These are phyloP conservation scores for Osmanthus fragrans DNA, from an alignment of 257 asterid species.

Conservation along the genomic window DNA sequence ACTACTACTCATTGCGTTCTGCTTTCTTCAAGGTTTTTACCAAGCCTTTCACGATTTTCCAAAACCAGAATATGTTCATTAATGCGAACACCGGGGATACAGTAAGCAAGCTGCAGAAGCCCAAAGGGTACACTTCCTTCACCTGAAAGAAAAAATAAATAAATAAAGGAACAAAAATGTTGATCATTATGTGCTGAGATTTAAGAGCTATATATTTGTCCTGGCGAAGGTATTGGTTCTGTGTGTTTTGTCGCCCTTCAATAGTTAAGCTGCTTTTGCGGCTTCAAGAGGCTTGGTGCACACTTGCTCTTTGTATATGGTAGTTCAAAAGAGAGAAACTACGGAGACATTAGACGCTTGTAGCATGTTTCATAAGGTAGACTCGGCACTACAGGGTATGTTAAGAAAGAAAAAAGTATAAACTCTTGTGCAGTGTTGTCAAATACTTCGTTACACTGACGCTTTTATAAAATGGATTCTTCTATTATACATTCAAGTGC, in stretches of 20 bases:
- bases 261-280: too few species aligned
- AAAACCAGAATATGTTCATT: constrained; percentile 81
- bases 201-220: too few species aligned
- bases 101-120: constrained; percentile 67
- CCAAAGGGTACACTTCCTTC: constrained; percentile 56
- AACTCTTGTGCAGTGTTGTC: not conserved
- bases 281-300: too few species aligned
- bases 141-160: constrained; percentile 46
- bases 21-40: constrained; percentile 70
- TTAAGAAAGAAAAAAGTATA: not conserved
- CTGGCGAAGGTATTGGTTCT: too few species aligned
- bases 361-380: not conserved
- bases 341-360: not conserved
- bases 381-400: not conserved
- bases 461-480: not conserved
- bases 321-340: too few species aligned
- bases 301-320: too few species aligned
- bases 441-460: not conserved
- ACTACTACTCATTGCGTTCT: constrained; percentile 40
- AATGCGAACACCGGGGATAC: constrained; percentile 59
- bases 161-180: not conserved
- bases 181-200: too few species aligned
- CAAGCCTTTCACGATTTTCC: constrained; percentile 83
- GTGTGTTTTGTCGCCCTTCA: too few species aligned
- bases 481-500: not conserved